phyloP scores from a whole-genome alignment of 306 rosid genomes.

The Rubus idaeus region DNA sequence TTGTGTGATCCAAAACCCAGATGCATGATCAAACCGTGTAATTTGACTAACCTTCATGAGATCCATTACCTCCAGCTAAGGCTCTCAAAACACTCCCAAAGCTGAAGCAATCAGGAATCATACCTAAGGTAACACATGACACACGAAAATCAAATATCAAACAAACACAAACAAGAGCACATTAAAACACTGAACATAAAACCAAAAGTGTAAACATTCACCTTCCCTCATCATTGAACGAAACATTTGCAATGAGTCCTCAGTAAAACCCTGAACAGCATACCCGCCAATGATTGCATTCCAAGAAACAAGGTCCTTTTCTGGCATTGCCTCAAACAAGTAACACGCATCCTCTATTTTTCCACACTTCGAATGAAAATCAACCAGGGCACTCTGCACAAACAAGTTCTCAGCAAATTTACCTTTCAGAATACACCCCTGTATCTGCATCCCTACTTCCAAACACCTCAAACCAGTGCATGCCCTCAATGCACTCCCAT shows the following conservation, averaged over 20 bases:
- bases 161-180: background rate
- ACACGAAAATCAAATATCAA: background rate
- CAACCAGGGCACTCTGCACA: conserved; percentile 36
- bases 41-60: conserved; percentile 26
- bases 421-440: conserved; percentile 28
- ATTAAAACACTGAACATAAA: background rate
- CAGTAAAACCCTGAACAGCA: conserved; percentile 33
- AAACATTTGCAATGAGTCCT: conserved; percentile 26
- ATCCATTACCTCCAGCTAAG: conserved; percentile 8
- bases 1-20: conserved; percentile 30
- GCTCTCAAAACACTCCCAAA: conserved; percentile 35
- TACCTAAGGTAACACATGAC: conserved; percentile 14
- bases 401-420: conserved; percentile 27
- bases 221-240: conserved; percentile 34
- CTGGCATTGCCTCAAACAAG: conserved; percentile 22
- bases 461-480: conserved; percentile 32
- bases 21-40: conserved; percentile 29
- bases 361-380: conserved; percentile 38
- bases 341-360: conserved; percentile 19
- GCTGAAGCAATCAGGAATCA: conserved; percentile 37
- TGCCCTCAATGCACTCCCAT: conserved; percentile 31
- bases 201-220: conserved; percentile 2
- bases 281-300: conserved; percentile 38
- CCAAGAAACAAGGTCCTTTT: conserved; percentile 39
- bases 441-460: conserved; percentile 33